Evolutionary conservation across 1,139 yeast species (phyloP), one percentile per base, ranked within the genome.

Genomic region (Lodderomyces orthopsilosis): DNA sequence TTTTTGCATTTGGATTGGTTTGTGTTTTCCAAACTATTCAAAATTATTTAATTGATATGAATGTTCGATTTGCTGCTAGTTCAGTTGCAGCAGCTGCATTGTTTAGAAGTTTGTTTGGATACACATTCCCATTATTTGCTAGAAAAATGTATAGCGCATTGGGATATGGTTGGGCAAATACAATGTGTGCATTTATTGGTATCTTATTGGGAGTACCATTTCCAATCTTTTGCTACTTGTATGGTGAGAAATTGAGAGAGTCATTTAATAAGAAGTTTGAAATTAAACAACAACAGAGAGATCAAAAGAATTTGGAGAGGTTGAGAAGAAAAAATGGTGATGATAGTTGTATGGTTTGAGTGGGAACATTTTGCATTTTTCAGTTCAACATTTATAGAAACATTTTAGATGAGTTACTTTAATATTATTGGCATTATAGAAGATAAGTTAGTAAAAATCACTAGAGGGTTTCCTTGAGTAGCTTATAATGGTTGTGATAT

Each of bases 1-100:
- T 72, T 8, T 72, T 70, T 62, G 74, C 74, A 2, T 68, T 70
- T 56, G 73, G 74, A 1, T 59, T 72, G 35, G 70, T 70, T 13
- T 69, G 75, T 50, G 75, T 71, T 5, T 71, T 72, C 56, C 75
- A 70, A 51, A 57, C 74, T 2, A 61, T 65, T 28, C 77, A 70
- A 49, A 68, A 67, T 42, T 71, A 70, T 48, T 62, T 72, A 52
- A 71, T 72, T 42, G 76, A 72, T 46, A 70, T 70, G 75, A 69
- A 70, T 49, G 67, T 70, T 6, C 53, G 70, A 39, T 69, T 62
- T 45, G 74, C 76, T 0, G 76, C 77, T 3, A 66, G 72, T 30
- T 66, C 74, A 7, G 73, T 70, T 6, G 75, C 76, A 1, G 76
- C 77, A 1, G 75, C 75, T 1, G 75, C 77, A n/a, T 61, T 72